These are phyloP conservation scores for Pseudogymnoascus sp. DNA, from an alignment of 2,329 filamentous ascomycete genomes.

Conservation along the genomic window DNA sequence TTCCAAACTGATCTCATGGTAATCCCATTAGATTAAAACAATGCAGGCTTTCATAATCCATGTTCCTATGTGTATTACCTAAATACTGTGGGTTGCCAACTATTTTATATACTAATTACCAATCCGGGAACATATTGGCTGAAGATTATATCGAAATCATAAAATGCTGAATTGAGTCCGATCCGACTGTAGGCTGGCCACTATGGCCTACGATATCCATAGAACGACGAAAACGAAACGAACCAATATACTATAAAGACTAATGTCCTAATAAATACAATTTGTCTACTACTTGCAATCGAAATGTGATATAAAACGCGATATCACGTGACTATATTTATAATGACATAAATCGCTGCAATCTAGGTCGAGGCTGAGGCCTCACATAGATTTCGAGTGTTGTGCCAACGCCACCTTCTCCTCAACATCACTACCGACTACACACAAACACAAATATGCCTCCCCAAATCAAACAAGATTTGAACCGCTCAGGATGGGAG, in stretches of 20 bases:
- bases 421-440: background rate
- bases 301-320: background rate
- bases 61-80: background rate
- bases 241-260: background rate
- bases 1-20: background rate
- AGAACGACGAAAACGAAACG: background rate
- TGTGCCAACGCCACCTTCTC: background rate
- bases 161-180: background rate
- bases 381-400: background rate
- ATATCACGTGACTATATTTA: background rate
- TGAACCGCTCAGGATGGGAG: slow-evolving; percentile 95
- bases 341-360: slow-evolving; percentile 1
- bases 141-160: background rate
- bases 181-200: no score
- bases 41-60: background rate
- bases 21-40: background rate
- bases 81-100: background rate
- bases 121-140: background rate
- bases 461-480: slow-evolving; percentile 89
- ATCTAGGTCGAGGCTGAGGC: slow-evolving; percentile 5
- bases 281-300: background rate
- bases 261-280: background rate
- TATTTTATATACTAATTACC: background rate
- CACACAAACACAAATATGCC: slow-evolving; percentile 49
- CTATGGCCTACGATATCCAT: no score